Evolutionary conservation across 495 filamentous ascomycete species (phyloP), one percentile per base, ranked within the genome.

Genomic region (Penicillium arizonense): DNA sequence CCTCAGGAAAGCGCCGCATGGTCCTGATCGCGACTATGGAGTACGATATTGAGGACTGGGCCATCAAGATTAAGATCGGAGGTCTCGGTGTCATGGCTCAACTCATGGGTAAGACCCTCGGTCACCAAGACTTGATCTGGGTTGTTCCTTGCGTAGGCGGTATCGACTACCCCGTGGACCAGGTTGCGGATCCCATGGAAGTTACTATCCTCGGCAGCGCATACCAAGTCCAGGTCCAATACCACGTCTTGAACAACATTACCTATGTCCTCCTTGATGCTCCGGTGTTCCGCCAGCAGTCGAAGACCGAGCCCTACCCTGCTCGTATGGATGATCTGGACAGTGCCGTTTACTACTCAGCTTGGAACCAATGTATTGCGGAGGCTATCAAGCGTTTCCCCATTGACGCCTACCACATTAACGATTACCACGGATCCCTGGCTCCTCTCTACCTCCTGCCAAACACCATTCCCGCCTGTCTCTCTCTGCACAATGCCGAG

Each of bases 401-500:
- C 0, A 78, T 88, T 47, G 86, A 90, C 58, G 67, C 89, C 16
- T 90, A 90, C 67, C 87, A 90, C 66, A 89, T 90, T 61, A 90
- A 90, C 68, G 87, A 90, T 63, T 90, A 90, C 63, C 87, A 90
- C 60, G 87, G 87, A 21, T 86, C 87, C 13, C 67, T 87, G 4
- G 87, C 87, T 34, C 87, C 86, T 26, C 72, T 90, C 6, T 86
- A 90, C 53, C 76, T 89, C 10, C 75, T 89, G 2, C 87, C 87
- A 20, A 63, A 78, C 23, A 86, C 72, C 0, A 66, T 77, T 44
- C 77, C 75, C 7, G 64, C 64, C 9, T 76, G 70, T 50, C 54
- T 77, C 0, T 81, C 76, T 30, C 76, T 82, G 20, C 82, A 85
- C 70, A 85, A 89, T 58, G 87, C 85, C 40, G 85, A 90, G 65